Evolutionary conservation across 352 stramenopile species (phyloP).

Genomic region (Globisporangium perplexum): DNA sequence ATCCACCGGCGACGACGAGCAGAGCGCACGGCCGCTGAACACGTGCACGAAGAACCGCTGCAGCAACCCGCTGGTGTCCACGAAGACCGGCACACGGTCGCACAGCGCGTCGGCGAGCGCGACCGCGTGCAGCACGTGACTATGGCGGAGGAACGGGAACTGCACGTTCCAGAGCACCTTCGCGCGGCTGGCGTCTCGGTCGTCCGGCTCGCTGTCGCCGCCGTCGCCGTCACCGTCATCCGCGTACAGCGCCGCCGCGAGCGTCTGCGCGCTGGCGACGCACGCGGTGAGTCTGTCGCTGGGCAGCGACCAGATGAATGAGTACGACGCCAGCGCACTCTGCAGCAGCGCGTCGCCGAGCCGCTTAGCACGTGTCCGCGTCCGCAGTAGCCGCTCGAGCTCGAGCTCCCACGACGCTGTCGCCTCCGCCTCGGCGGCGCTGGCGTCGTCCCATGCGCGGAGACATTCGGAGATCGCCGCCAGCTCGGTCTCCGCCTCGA

Average conservation of each 20-base stretch:
- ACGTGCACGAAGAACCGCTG: conserved; percentile 44
- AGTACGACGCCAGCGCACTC: conserved; percentile 9
- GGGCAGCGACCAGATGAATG: conserved; percentile 7
- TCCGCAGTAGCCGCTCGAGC: background rate
- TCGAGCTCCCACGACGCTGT: background rate
- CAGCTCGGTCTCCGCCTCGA: conserved; percentile 11
- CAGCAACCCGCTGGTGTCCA: conserved; percentile 31
- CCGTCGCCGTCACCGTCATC: background rate
- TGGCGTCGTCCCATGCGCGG: conserved; percentile 4
- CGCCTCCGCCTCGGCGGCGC: background rate
- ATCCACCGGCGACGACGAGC: conserved; percentile 13
- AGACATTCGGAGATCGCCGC: conserved; percentile 1
- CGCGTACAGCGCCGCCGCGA: background rate
- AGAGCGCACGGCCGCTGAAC: conserved; percentile 37
- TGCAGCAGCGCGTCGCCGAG: conserved; percentile 4
- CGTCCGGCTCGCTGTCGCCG: background rate
- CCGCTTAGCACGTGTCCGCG: background rate
- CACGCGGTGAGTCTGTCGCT: background rate
- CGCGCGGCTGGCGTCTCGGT: background rate
- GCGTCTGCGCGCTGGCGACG: conserved; percentile 1
- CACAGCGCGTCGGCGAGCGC: conserved; percentile 21
- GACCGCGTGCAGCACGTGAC: conserved; percentile 11
- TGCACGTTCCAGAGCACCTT: conserved; percentile 28
- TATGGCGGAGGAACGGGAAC: conserved; percentile 29
- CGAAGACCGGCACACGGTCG: conserved; percentile 35